These are phyloP conservation scores for Colletotrichum kahawae DNA, from an alignment of 2,329 filamentous ascomycete species.

Conservation along the genomic window DNA sequence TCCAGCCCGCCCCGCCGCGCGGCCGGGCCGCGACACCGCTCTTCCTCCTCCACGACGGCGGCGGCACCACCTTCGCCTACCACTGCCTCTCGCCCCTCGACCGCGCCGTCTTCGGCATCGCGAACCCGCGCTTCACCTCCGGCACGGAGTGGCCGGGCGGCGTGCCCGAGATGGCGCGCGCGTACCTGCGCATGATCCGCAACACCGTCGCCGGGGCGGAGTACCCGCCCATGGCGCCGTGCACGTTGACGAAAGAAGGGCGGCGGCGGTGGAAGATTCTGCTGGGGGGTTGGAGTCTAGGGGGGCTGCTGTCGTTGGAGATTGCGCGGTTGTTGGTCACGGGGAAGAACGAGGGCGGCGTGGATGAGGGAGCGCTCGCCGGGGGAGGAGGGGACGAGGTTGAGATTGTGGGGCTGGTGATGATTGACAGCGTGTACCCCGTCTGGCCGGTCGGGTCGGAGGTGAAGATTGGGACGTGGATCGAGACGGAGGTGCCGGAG, in stretches of 20 bases:
- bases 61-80: conserved; percentile 64
- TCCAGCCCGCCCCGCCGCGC: conserved; percentile 12
- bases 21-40: conserved; percentile 43
- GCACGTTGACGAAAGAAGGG: conserved; percentile 29
- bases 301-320: conserved; percentile 57
- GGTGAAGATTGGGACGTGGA: conserved; percentile 5
- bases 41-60: conserved; percentile 65
- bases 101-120: conserved; percentile 58
- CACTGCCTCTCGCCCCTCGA: conserved; percentile 54
- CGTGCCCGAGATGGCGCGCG: conserved; percentile 57
- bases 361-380: background rate
- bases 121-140: conserved; percentile 57
- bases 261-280: conserved; percentile 39
- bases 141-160: conserved; percentile 55
- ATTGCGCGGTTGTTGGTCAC: conserved; percentile 46
- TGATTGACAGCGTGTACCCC: conserved; percentile 56
- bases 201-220: conserved; percentile 31
- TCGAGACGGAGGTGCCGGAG: conserved; percentile 32
- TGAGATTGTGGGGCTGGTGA: conserved; percentile 53
- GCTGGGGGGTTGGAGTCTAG: conserved; percentile 62
- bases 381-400: conserved; percentile 27
- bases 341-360: conserved; percentile 31
- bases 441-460: conserved; percentile 21
- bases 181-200: conserved; percentile 54
- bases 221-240: conserved; percentile 4